phyloP scores from a whole-genome alignment of 306 rosid genomes.

The Pueraria montana region DNA sequence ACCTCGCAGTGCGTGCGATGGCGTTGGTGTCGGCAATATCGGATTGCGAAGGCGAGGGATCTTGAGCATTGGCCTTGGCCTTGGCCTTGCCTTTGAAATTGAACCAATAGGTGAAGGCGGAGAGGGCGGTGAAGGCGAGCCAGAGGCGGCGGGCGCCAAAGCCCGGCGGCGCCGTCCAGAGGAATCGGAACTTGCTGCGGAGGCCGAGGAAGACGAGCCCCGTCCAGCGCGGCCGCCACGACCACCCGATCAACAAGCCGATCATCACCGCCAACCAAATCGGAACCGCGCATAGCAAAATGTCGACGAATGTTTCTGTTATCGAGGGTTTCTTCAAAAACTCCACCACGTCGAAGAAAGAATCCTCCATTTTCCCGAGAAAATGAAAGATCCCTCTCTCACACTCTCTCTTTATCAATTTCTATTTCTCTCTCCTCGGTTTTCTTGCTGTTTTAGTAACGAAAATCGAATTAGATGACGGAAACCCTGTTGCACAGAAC shows the following conservation, averaged over 20 bases:
- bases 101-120: constrained; percentile 85
- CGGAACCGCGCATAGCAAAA: constrained; percentile 93
- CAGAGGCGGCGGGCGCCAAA: constrained; percentile 96
- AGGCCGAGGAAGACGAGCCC: constrained; percentile 89
- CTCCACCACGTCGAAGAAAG: constrained; percentile 76
- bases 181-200: constrained; percentile 83
- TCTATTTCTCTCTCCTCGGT: background rate
- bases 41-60: constrained; percentile 45
- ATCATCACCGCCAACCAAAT: constrained; percentile 99
- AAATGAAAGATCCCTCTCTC: constrained; percentile 18
- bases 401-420: background rate
- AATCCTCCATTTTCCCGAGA: constrained; percentile 66
- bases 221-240: constrained; percentile 98
- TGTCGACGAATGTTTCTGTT: constrained; percentile 93
- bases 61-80: constrained; percentile 44
- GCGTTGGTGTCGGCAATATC: constrained; percentile 17
- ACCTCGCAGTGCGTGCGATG: constrained; percentile 35
- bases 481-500: constrained; percentile 13
- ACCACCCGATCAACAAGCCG: constrained; percentile 91
- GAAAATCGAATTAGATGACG: constrained; percentile 28
- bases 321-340: constrained; percentile 82
- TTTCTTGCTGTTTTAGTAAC: background rate
- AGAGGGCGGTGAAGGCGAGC: constrained; percentile 93
- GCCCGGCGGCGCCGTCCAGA: constrained; percentile 98
- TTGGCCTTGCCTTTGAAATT: constrained; percentile 64